Evolutionary conservation across 169 alveolate genomes (phyloP).

Genomic region (Theileria annulata): DNA sequence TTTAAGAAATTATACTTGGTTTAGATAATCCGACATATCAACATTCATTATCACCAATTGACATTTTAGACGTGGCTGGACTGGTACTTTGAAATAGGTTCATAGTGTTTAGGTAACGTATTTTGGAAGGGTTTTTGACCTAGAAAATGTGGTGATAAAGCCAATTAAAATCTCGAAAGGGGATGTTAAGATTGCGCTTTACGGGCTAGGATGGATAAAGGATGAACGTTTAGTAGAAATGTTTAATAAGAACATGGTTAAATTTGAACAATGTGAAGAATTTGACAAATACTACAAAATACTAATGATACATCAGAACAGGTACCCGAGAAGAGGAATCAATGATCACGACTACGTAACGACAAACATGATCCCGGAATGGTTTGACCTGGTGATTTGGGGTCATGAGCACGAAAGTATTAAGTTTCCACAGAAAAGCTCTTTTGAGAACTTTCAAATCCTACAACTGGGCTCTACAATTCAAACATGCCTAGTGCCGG

Average conservation of each 20-base stretch:
- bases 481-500: slow-evolving; percentile 89
- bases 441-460: slow-evolving; percentile 82
- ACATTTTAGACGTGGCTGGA: slow-evolving; percentile 63
- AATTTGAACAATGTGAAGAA: slow-evolving; percentile 83
- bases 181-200: slow-evolving; percentile 87
- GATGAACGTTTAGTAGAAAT: slow-evolving; percentile 90
- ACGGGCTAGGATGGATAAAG: slow-evolving; percentile 94
- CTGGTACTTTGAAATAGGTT: slow-evolving; percentile 15
- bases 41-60: slow-evolving; percentile 61
- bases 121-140: slow-evolving; percentile 86
- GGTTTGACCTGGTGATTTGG: slow-evolving; percentile 66
- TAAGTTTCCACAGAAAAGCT: slow-evolving; percentile 77
- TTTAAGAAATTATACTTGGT: neutral
- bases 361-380: slow-evolving; percentile 34
- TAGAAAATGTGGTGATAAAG: slow-evolving; percentile 81
- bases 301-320: slow-evolving; percentile 93
- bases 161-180: slow-evolving; percentile 90
- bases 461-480: slow-evolving; percentile 91
- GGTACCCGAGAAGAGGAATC: slow-evolving; percentile 66
- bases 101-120: slow-evolving; percentile 77
- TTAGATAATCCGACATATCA: slow-evolving; percentile 51
- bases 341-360: slow-evolving; percentile 40
- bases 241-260: slow-evolving; percentile 85
- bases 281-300: slow-evolving; percentile 85
- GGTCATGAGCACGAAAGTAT: slow-evolving; percentile 95